phyloP scores from a whole-genome alignment of 768 basidiomycete genomes.

The Pisolithus tinctorius region DNA sequence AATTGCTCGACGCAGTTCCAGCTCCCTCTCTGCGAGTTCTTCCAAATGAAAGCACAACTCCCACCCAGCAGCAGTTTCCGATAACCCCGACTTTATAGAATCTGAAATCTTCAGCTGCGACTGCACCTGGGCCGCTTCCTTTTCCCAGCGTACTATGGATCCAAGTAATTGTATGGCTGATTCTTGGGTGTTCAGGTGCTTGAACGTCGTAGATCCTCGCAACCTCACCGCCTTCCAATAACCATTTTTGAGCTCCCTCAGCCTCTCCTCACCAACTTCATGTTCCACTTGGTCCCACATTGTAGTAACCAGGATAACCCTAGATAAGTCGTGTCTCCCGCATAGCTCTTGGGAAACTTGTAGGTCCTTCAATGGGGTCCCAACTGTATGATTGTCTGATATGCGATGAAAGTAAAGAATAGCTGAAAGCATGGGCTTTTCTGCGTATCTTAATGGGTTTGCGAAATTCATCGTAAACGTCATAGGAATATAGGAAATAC shows the following conservation, averaged over 20 bases:
- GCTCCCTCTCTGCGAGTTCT: not conserved
- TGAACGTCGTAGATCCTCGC: no score
- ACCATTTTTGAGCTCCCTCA: no score
- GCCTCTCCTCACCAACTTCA: no score
- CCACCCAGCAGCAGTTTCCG: slow-evolving; percentile 7
- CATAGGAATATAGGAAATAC: not conserved
- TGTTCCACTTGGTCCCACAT: no score
- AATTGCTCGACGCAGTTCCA: not conserved
- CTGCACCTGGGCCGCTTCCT: not conserved
- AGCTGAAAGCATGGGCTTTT: slow-evolving; percentile 19
- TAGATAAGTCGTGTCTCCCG: slow-evolving; percentile 22
- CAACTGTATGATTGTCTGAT: slow-evolving; percentile 30
- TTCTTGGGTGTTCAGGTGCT: no score
- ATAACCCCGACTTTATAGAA: slow-evolving; percentile 2
- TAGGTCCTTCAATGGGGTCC: slow-evolving; percentile 27
- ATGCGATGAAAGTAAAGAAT: slow-evolving; percentile 13
- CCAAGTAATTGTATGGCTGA: no score
- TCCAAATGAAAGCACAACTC: no score
- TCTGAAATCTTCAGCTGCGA: slow-evolving; percentile 8
- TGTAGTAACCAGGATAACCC: slow-evolving; percentile 11
- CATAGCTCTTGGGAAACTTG: slow-evolving; percentile 25
- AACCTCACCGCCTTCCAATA: no score
- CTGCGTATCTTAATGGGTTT: slow-evolving; percentile 5
- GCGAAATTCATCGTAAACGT: no score
- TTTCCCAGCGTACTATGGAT: no score